phyloP scores from a whole-genome alignment of 352 stramenopile species.

The Pythium apleroticum region DNA sequence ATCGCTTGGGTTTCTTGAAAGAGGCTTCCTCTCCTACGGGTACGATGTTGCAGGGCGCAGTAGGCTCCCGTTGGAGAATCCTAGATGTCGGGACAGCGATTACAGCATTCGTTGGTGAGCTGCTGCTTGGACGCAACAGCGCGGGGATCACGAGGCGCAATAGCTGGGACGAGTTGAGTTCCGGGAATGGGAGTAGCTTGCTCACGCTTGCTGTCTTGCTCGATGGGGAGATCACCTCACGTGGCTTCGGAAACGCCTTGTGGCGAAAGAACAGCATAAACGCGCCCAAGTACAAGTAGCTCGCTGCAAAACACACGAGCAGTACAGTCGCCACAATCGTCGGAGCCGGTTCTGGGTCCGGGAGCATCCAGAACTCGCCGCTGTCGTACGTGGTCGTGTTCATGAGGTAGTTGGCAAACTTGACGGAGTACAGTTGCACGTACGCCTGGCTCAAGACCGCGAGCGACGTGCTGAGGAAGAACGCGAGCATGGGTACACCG shows the following conservation, averaged over 20 bases:
- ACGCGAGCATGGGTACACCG: conserved; percentile 39
- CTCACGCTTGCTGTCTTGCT: not conserved
- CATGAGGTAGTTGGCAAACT: conserved; percentile 48
- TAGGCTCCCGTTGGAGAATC: not conserved
- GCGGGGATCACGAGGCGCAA: not conserved
- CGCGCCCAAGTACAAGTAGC: not conserved
- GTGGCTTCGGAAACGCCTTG: not conserved
- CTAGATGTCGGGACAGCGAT: not conserved
- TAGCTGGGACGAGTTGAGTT: not conserved
- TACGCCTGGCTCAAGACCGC: conserved; percentile 38
- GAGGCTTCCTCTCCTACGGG: not conserved
- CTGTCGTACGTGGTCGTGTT: conserved; percentile 40
- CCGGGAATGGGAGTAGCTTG: not conserved
- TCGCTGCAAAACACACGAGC: conserved; percentile 33
- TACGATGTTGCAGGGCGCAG: not conserved
- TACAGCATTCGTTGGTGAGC: not conserved
- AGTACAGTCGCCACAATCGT: conserved; percentile 34
- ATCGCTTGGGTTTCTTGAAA: not conserved
- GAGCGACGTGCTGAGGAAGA: conserved; percentile 35
- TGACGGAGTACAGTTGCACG: conserved; percentile 43
- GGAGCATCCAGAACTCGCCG: conserved; percentile 50
- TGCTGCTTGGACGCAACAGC: not conserved
- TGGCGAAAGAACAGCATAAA: conserved; percentile 24
- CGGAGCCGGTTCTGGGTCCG: conserved; percentile 29
- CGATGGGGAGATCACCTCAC: not conserved